These are phyloP conservation scores for Phytophthora rubi DNA, from an alignment of 352 stramenopile genomes.

Conservation along the genomic window DNA sequence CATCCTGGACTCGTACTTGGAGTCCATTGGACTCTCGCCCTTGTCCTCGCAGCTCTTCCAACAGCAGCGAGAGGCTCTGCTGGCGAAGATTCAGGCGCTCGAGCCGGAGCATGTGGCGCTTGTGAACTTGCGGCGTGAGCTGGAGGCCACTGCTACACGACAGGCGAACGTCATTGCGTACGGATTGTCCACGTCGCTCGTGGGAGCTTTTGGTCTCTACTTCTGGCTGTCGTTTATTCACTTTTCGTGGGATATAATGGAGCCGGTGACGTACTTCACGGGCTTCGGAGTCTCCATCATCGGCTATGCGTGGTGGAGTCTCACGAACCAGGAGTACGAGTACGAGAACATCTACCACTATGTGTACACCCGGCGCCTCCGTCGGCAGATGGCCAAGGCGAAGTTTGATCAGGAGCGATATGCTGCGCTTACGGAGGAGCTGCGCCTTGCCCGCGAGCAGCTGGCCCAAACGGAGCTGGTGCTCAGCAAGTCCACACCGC, in stretches of 20 bases:
- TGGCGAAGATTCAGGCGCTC: conserved; percentile 71
- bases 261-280: conserved; percentile 91
- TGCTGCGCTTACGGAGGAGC: conserved; percentile 45
- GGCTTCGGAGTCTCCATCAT: conserved; percentile 82
- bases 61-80: conserved; percentile 64
- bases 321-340: conserved; percentile 89
- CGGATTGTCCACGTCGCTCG: conserved; percentile 63
- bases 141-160: conserved; percentile 64
- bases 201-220: conserved; percentile 84
- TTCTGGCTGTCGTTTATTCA: conserved; percentile 91
- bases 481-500: conserved; percentile 65
- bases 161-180: conserved; percentile 67
- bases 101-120: conserved; percentile 76
- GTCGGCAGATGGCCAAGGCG: conserved; percentile 58
- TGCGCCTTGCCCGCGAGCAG: conserved; percentile 44
- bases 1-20: conserved; percentile 79
- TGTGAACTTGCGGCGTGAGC: conserved; percentile 63
- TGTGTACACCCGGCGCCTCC: conserved; percentile 72
- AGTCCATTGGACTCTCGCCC: conserved; percentile 76
- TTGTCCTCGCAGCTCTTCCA: conserved; percentile 73
- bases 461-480: conserved; percentile 64
- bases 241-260: conserved; percentile 92
- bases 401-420: conserved; percentile 66
- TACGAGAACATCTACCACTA: conserved; percentile 91
- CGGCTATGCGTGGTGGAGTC: conserved; percentile 84